These are phyloP conservation scores for Phytophthora cactorum DNA, from an alignment of 352 stramenopile genomes.

Conservation along the genomic window DNA sequence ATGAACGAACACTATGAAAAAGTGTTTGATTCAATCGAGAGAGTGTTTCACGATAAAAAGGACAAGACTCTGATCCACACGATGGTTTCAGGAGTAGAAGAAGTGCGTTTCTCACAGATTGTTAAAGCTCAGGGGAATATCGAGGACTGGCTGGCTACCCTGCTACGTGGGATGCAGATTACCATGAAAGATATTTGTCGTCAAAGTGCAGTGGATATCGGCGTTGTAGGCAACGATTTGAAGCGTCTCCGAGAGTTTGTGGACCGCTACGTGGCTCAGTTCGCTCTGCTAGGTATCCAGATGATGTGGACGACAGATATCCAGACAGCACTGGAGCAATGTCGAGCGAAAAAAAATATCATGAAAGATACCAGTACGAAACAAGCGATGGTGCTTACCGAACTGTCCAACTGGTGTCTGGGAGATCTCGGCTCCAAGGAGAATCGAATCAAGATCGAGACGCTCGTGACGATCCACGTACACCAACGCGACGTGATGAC, in stretches of 20 bases:
- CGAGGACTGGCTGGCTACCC: conserved; percentile 98
- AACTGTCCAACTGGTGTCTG: conserved; percentile 97
- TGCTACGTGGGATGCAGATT: conserved; percentile 95
- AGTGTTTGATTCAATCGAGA: conserved; percentile 98
- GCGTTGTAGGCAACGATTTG: conserved; percentile 91
- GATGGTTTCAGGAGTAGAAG: conserved; percentile 94
- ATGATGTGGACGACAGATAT: conserved; percentile 98
- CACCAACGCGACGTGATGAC: conserved; percentile 98
- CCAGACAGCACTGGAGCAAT: conserved; percentile 95
- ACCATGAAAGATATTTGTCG: conserved; percentile 98
- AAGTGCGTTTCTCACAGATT: conserved; percentile 94
- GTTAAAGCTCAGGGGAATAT: conserved; percentile 98
- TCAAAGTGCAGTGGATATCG: conserved; percentile 93
- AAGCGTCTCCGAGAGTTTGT: conserved; percentile 95
- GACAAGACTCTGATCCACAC: conserved; percentile 96
- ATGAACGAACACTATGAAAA: conserved; percentile 99
- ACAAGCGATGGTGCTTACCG: conserved; percentile 92
- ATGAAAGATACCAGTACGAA: conserved; percentile 98
- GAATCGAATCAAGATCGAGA: conserved; percentile 98
- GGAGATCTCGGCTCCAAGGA: conserved; percentile 96
- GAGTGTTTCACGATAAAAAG: conserved; percentile 98
- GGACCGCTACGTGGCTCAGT: conserved; percentile 95
- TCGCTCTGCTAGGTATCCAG: conserved; percentile 96
- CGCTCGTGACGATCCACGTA: conserved; percentile 98
- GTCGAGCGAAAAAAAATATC: conserved; percentile 95